Evolutionary conservation across 2,329 filamentous ascomycete genomes (phyloP).

Genomic region (Colletotrichum higginsianum): DNA sequence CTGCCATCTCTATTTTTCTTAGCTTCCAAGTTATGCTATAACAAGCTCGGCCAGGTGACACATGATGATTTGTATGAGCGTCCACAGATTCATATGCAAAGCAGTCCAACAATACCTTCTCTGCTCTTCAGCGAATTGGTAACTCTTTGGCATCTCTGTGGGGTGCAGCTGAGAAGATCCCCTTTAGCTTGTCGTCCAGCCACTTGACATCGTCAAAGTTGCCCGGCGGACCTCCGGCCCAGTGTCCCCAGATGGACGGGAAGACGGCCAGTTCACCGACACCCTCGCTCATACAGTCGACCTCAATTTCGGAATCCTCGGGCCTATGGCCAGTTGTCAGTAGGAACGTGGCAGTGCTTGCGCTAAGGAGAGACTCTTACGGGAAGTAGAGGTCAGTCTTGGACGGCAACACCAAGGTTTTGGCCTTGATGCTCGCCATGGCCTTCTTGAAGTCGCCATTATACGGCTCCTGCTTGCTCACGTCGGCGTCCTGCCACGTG

Average conservation of each 20-base stretch:
- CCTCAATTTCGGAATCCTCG: conserved; percentile 83
- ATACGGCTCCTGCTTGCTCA: conserved; percentile 78
- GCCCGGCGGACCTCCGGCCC: conserved; percentile 78
- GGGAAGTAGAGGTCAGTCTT: conserved; percentile 88
- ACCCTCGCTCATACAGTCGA: conserved; percentile 61
- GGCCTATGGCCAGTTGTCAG: conserved; percentile 54
- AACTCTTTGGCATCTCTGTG: neutral
- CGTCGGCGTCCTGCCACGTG: conserved; percentile 84
- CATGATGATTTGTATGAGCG: no score
- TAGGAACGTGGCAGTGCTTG: neutral
- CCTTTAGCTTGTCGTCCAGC: conserved; percentile 74
- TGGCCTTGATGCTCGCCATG: conserved; percentile 79
- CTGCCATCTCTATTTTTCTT: no score
- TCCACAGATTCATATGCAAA: neutral
- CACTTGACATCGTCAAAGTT: conserved; percentile 80
- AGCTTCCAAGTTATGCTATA: no score
- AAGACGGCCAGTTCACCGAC: conserved; percentile 54
- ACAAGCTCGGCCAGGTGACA: no score
- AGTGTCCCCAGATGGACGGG: conserved; percentile 61
- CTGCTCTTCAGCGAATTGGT: no score
- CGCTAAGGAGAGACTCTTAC: neutral
- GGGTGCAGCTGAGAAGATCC: conserved; percentile 54
- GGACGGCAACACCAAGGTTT: conserved; percentile 77
- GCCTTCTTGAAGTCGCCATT: conserved; percentile 76
- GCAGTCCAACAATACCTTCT: neutral